Evolutionary conservation across 1,284 basidiomycete species (phyloP).

Genomic region (Malassezia slooffiae): DNA sequence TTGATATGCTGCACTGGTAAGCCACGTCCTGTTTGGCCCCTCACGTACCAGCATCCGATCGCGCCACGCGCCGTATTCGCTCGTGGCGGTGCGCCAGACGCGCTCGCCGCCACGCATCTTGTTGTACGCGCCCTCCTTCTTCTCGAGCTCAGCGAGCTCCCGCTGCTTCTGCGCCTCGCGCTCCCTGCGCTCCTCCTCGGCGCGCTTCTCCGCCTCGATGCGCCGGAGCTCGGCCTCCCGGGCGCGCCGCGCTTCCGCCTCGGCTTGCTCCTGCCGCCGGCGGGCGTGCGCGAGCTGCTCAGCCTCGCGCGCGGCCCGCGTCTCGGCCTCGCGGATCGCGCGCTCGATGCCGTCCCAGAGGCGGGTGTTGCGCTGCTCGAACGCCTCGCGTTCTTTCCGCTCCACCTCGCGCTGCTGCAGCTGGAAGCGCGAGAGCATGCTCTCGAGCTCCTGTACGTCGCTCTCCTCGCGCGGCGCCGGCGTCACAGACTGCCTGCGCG

Average conservation of each 20-base stretch:
- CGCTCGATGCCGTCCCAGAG: constrained; percentile 41
- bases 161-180: constrained; percentile 7
- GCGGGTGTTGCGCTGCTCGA: constrained; percentile 32
- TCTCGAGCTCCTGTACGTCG: constrained; percentile 29
- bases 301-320: constrained; percentile 25
- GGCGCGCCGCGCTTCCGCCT: constrained; percentile 22
- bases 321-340: constrained; percentile 34
- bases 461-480: background rate
- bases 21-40: constrained; percentile 4
- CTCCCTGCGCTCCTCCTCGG: constrained; percentile 16
- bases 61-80: constrained; percentile 26
- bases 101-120: constrained; percentile 22
- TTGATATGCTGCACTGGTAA: constrained; percentile 63
- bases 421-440: constrained; percentile 26
- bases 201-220: constrained; percentile 31
- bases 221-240: constrained; percentile 30
- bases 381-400: constrained; percentile 24
- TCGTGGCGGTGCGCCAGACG: constrained; percentile 18
- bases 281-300: constrained; percentile 26
- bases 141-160: constrained; percentile 22
- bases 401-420: constrained; percentile 27
- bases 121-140: constrained; percentile 5
- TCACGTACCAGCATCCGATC: constrained; percentile 1
- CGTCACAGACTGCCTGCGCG: background rate
- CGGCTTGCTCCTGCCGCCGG: constrained; percentile 30